Base-by-base conservation (phyloP, 257 asterid genomes). In the Solanum neorickii region DNA sequence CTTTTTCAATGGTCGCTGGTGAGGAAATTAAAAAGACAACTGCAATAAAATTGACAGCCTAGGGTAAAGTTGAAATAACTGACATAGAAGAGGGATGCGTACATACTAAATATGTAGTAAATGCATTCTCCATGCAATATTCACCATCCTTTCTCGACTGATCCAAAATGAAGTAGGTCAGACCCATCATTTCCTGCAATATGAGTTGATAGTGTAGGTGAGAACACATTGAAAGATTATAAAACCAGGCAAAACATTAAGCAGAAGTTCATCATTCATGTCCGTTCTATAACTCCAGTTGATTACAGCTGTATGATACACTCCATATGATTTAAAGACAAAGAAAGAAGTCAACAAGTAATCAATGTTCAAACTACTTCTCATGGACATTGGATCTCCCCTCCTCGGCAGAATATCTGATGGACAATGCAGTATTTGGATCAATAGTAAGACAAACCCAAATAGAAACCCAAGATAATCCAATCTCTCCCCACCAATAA, bases 111-210 rank as follows among this genome's bases (percentile, higher is more conserved):
- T 97, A 97, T 86, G 98, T 93, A 89, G 87, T 93, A 87, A 97
- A 94, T 76, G 99, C 96, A 94, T 90, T 96, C 92, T 97, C 99
- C 99, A 97, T 95, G 96, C 95, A 97, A 92, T 93, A 93, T 89
- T 95, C 99, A 47, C 99, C 96, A 91, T 97, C 99, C 92, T 97
- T 97, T 86, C 94, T 93, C 13, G 95, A 93, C 90, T 93, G 99
- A 85, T 97, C 99, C 94, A 94, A 87, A 98, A 97, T 93, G 93
- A 95, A 97, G 91, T 93, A 94, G 82, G 99, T 90, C 87, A 97
- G 88, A 77, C 97, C 99, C 97, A 95, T 95, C 95, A 95, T 95
- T 92, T 97, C 99, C 99, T 97, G 94, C 68, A 88, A 88, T 88
- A 91, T 56, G 87, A 85, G 47, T 62, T 10, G 42, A 23, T 59